Evolutionary conservation across 371 early-diverging fungal genomes (phyloP).

Genomic region (Syncephalastrum sp.): DNA sequence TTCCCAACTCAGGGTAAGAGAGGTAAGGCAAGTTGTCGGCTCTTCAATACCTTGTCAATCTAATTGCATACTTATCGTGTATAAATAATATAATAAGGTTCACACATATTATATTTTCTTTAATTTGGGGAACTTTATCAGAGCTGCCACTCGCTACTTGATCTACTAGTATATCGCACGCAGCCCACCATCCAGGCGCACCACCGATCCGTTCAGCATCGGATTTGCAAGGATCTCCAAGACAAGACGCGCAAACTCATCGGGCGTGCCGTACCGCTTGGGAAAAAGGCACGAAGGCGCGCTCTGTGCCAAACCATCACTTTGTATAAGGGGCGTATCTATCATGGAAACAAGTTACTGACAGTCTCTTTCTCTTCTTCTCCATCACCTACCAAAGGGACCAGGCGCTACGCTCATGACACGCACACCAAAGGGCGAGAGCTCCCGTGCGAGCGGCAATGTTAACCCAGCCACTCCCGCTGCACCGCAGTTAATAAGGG

Average conservation of each 20-base stretch:
- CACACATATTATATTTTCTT: no score
- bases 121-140: no score
- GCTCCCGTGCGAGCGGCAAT: slow-evolving; percentile 59
- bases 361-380: not conserved
- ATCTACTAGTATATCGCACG: not conserved
- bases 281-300: slow-evolving; percentile 37
- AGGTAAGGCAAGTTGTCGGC: no score
- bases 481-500: slow-evolving; percentile 1
- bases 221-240: slow-evolving; percentile 48
- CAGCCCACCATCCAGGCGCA: slow-evolving; percentile 61
- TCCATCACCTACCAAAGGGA: slow-evolving; percentile 42
- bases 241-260: slow-evolving; percentile 57
- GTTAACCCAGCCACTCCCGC: slow-evolving; percentile 60
- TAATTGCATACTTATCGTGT: no score
- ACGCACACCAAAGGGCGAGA: slow-evolving; percentile 53
- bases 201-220: slow-evolving; percentile 60
- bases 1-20: no score
- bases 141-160: no score
- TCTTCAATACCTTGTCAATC: no score
- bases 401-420: slow-evolving; percentile 65
- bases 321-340: slow-evolving; percentile 38
- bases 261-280: slow-evolving; percentile 42
- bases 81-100: no score
- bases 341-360: not conserved
- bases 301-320: no score